These are phyloP conservation scores for Hibiscus trionum DNA, from an alignment of 345 rosid genomes.

Conservation along the genomic window DNA sequence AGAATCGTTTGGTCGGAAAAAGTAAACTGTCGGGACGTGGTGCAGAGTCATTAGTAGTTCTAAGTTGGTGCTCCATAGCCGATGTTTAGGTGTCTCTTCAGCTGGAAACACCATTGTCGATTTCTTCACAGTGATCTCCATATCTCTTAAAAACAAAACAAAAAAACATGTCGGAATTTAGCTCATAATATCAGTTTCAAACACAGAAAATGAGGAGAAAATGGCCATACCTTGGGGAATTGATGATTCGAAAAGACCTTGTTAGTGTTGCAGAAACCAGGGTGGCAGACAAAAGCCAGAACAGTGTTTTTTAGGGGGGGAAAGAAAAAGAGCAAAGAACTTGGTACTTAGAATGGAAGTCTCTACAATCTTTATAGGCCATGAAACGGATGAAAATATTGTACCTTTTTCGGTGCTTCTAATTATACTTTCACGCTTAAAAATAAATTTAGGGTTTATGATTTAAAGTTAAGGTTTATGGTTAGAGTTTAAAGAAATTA, in stretches of 20 bases:
- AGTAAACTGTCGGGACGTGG: background rate
- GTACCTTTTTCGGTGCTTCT: too few relatives aligned
- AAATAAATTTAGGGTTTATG: too few relatives aligned
- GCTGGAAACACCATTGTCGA: constrained; percentile 13
- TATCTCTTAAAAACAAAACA: background rate
- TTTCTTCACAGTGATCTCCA: background rate
- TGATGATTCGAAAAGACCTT: background rate
- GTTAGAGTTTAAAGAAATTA: too few relatives aligned
- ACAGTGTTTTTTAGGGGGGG: too few relatives aligned
- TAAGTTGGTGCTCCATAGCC: constrained; percentile 10
- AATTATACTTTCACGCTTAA: too few relatives aligned
- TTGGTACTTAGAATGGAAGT: too few relatives aligned
- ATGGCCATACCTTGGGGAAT: background rate
- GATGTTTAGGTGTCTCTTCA: constrained; percentile 16
- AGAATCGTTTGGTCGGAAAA: constrained; percentile 15
- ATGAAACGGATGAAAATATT: too few relatives aligned
- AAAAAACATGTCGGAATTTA: background rate
- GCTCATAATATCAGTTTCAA: background rate
- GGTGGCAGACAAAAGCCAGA: too few relatives aligned
- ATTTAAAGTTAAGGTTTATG: too few relatives aligned
- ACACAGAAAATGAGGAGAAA: background rate
- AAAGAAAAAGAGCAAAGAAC: too few relatives aligned
- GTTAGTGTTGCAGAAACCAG: too few relatives aligned
- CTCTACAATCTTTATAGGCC: too few relatives aligned
- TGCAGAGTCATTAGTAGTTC: background rate